A percentile compares a stretch with the other conserved stretches of the same genome.
Conservation (phyloP, 164 flowering plant species). For the Magnolia changhungtana region DNA sequence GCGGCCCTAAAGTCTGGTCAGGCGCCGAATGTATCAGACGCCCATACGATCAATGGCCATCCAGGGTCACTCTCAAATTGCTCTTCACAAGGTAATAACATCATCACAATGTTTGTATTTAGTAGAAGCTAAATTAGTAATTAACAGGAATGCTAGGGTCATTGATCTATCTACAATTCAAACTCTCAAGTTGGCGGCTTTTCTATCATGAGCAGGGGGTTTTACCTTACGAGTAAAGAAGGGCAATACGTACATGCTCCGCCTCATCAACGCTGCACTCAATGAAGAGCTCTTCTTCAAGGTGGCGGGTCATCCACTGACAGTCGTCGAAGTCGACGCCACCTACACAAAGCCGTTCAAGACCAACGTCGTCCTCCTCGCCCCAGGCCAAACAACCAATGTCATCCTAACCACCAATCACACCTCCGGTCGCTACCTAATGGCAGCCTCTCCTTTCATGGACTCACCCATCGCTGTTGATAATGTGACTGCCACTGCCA, state of each 20-base stretch:
- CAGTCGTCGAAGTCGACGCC: conserved; percentile 10
- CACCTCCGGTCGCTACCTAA: conserved; percentile 13
- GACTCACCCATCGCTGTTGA: conserved; percentile 40
- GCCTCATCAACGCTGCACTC: conserved; percentile 12
- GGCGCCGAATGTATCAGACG: conserved; percentile 40
- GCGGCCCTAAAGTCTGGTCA: conserved; percentile 22
- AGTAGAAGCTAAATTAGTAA: no score
- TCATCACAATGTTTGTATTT: background rate
- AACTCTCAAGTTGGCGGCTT: background rate
- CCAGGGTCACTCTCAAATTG: conserved; percentile 48
- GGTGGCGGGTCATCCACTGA: conserved; percentile 11
- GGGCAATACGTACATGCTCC: conserved; percentile 14
- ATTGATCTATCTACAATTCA: no score
- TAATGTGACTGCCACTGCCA: conserved; percentile 83
- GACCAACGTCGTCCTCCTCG: conserved; percentile 8
- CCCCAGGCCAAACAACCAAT: conserved; percentile 22
- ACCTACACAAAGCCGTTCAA: conserved; percentile 17
- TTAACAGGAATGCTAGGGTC: no score
- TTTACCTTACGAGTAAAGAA: background rate
- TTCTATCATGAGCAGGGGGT: conserved; percentile 1
- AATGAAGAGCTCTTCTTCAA: conserved; percentile 13
- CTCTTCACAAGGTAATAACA: conserved; percentile 28
- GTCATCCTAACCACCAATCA: conserved; percentile 9
- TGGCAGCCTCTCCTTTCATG: conserved; percentile 21
- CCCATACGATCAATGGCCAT: conserved; percentile 50